Evolutionary conservation across 2,329 filamentous ascomycete species (phyloP), one percentile per base, ranked within the genome.

Genomic region (Cadophora sp.): DNA sequence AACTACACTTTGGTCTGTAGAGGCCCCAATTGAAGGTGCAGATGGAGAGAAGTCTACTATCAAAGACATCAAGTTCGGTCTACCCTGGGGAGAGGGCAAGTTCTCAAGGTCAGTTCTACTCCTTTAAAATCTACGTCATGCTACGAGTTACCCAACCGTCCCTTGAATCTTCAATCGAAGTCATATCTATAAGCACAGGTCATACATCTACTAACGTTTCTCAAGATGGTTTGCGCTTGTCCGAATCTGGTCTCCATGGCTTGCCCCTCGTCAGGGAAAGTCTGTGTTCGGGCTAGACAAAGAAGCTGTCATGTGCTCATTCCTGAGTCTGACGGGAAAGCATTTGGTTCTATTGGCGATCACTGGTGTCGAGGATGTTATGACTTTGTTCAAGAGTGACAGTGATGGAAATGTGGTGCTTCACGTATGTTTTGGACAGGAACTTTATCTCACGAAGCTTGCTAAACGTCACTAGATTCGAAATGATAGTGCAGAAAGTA

Each of bases 261-360:
- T 97, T 13, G 93, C 91, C 8, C 95, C 95, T n/a, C 84, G 93
- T 47, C 94, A 97, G 77, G 94, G 94, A 14, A 88, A 86, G 69
- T 79, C 81, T 3, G 80, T 80, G 0, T 91, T 97, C 65, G 80
- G 81, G 4, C 81, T 94, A 4, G 90, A 93, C 68, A 92, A 94
- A 72, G 92, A 96, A 74, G 93, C 89, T 1, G 80, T 97, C 1
- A 76, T 97, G 20, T 89, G 90, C 66, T 92, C 92, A 0, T 97
- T 97, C 72, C 81, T 97, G 24, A 89, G 88, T 27, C 78, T 82
- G 0, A 83, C 91, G 71, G 94, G 95, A 0, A 84, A 88, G 24
- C 90, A 93, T 77, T 80, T 97, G 6, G 92, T 94, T 1, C 79
- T 97, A 9, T 82, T 97, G 33, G 93, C 90, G 0, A 81, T 97